Conservation (phyloP, 371 early-diverging fungal genomes). For the Zopfochytrium polystomum region DNA sequence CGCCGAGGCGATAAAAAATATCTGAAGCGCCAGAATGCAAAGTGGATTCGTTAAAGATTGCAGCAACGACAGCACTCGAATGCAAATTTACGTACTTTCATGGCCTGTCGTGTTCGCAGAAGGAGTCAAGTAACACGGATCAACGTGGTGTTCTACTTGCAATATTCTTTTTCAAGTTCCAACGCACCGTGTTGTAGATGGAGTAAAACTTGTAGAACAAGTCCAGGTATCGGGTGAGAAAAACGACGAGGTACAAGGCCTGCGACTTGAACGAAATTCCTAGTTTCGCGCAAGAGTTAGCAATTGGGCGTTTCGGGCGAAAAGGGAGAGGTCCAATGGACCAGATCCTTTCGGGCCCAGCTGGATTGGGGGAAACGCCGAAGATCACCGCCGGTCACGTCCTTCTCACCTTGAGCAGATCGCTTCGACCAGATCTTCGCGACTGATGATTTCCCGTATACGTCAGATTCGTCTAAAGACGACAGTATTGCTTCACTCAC, state of each 20-base stretch:
- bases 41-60: too few species aligned
- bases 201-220: conserved; percentile 71
- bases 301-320: too few species aligned
- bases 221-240: conserved; percentile 95
- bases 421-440: conserved; percentile 81
- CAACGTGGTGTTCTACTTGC: not conserved
- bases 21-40: conserved; percentile 61
- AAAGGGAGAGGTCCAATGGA: too few species aligned
- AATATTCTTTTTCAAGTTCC: not conserved
- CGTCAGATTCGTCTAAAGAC: too few species aligned
- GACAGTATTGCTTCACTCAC: conserved; percentile 6
- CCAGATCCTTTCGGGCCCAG: conserved; percentile 12
- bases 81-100: too few species aligned
- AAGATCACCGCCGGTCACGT: not conserved
- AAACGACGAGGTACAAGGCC: conserved; percentile 89
- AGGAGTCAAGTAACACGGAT: not conserved
- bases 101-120: conserved; percentile 4
- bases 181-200: conserved; percentile 81
- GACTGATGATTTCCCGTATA: conserved; percentile 42
- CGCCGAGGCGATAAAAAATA: conserved; percentile 86
- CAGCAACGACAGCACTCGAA: too few species aligned
- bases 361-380: conserved; percentile 7
- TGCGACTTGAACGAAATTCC: conserved; percentile 99
- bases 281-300: too few species aligned
- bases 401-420: conserved; percentile 54